phyloP scores from a whole-genome alignment of 83 land plant species.

The Diphasiastrum complanatum region DNA sequence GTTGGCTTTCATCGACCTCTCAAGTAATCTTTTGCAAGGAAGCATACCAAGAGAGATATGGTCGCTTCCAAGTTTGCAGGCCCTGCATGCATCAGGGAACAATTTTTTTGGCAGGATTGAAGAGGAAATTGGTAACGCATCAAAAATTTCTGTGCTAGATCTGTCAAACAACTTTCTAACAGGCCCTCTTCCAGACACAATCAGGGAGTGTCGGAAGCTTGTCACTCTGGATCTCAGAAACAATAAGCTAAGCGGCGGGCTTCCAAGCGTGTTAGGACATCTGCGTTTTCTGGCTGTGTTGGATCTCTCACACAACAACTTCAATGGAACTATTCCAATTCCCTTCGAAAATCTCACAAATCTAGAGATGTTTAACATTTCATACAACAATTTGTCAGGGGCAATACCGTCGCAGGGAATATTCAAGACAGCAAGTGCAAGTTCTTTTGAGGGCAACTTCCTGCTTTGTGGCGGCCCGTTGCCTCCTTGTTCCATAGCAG shows the following conservation, averaged over 20 bases:
- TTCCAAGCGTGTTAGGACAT: background rate
- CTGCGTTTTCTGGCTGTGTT: conserved; percentile 2
- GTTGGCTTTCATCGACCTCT: conserved; percentile 4
- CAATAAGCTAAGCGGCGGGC: background rate
- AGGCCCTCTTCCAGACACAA: background rate
- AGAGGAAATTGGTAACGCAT: background rate
- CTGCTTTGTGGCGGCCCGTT: background rate
- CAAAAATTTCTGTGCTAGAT: conserved; percentile 1
- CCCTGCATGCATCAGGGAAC: background rate
- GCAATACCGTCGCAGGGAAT: background rate
- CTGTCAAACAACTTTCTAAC: conserved; percentile 1
- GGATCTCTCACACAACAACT: conserved; percentile 1
- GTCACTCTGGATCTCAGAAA: background rate
- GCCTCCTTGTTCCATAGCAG: background rate
- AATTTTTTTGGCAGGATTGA: background rate
- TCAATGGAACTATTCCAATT: conserved; percentile 1
- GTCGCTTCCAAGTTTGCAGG: background rate
- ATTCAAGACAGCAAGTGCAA: background rate
- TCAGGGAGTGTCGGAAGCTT: background rate
- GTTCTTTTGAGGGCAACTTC: background rate
- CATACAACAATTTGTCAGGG: background rate
- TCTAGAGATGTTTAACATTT: conserved; percentile 2
- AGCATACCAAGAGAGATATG: conserved; percentile 1
- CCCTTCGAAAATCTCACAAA: background rate
- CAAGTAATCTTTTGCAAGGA: background rate